Evolutionary conservation across 257 asterid species (phyloP), one percentile per base, ranked within the genome.

Genomic region (Nicotiana paniculata): DNA sequence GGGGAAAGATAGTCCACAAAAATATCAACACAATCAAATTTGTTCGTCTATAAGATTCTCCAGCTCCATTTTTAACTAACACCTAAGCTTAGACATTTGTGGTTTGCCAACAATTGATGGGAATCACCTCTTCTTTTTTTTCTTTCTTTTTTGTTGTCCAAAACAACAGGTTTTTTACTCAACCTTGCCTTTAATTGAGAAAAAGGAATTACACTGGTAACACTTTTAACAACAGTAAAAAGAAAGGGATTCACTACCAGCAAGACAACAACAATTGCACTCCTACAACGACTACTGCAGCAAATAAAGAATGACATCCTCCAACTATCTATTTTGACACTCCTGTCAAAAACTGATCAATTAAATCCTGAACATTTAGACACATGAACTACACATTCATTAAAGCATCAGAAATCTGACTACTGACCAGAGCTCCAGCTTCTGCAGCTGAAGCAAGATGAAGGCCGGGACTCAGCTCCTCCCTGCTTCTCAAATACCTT

Each of bases 361-460:
- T 37, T n/a, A n/a, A 53, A n/a, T 26, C 65, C 37, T 77, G 81
- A 81, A 53, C 43, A 30, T 46, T 4, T 59, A 15, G 35, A 43
- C 16, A 63, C 37, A 28, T 69, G 68, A 80, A 67, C n/a, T 51
- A 33, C 66, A 30, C 77, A 62, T 64, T 46, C 66, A 46, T 18
- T 65, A 54, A 76, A 70, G 57, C 53, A 84, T 81, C 32, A 65
- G 77, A 77, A 85, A 83, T 63, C 82, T 54, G 82, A 80, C 78
- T 77, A 89, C 96, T 82, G 74, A 96, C 99, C 98, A 94, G 81
- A 55, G 96, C 97, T 79, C 99, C 99, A 62, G 99, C 98, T 85
- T 96, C 98, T 79, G 97, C 98, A 78, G 98, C 99, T 78, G 99
- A 89, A 26, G 93, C 97, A 85, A 96, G 98, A 91, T 96, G 98